A percentile compares a stretch with the other conserved stretches of the same genome.
These are phyloP conservation scores for Austroboletus novae-zelandiae DNA, from an alignment of 1,284 basidiomycete genomes.

Conservation along the genomic window DNA sequence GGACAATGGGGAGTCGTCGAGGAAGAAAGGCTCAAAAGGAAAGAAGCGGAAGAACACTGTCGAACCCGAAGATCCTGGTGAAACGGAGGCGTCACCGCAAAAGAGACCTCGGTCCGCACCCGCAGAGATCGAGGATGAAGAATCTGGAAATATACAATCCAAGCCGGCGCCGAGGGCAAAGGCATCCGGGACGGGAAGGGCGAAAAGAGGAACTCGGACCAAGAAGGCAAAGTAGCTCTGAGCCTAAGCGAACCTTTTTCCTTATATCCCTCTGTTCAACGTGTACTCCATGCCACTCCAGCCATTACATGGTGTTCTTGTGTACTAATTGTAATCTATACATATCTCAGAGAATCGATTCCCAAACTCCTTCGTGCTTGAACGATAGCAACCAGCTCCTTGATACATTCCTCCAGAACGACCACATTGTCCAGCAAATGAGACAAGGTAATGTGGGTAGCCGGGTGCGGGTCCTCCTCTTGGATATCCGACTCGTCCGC, in stretches of 20 bases:
- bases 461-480: slow-evolving; percentile 27
- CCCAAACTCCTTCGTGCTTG: slow-evolving; percentile 84
- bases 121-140: slow-evolving; percentile 64
- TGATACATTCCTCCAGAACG: slow-evolving; percentile 92
- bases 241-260: no score
- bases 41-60: slow-evolving; percentile 51
- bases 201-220: slow-evolving; percentile 35
- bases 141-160: slow-evolving; percentile 63
- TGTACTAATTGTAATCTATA: slow-evolving; percentile 42
- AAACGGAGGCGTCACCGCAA: slow-evolving; percentile 45
- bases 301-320: neutral
- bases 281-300: slow-evolving; percentile 1
- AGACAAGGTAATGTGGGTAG: slow-evolving; percentile 66
- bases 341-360: slow-evolving; percentile 78
- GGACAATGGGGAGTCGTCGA: slow-evolving; percentile 35
- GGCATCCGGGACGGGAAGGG: slow-evolving; percentile 22
- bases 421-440: slow-evolving; percentile 92
- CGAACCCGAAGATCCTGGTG: slow-evolving; percentile 31
- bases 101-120: slow-evolving; percentile 41
- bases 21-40: slow-evolving; percentile 43
- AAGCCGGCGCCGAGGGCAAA: slow-evolving; percentile 54
- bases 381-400: slow-evolving; percentile 88
- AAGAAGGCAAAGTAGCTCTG: slow-evolving; percentile 32
- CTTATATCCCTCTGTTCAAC: neutral
- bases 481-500: slow-evolving; percentile 23